Evolutionary conservation across 805 yeast genomes (phyloP).

Genomic region (Pichia sporocuriosa): DNA sequence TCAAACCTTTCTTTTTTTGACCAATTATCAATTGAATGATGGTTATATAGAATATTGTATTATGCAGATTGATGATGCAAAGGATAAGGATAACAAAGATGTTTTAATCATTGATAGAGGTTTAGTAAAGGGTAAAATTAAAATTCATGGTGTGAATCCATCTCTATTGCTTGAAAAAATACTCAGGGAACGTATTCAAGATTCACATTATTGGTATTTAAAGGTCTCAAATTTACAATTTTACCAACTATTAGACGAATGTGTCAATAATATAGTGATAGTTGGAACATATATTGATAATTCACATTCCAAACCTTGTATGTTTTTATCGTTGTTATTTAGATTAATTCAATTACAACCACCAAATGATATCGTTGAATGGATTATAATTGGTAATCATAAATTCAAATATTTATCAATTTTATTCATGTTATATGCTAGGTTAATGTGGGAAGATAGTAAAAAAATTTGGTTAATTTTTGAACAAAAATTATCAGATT

Average conservation of each 20-base stretch:
- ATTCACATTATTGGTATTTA: conserved; percentile 52
- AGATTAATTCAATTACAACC: conserved; percentile 78
- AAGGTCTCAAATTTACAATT: conserved; percentile 43
- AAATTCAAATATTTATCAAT: conserved; percentile 76
- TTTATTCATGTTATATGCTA: conserved; percentile 56
- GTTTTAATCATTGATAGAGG: conserved; percentile 31
- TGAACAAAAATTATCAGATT: conserved; percentile 56
- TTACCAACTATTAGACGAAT: conserved; percentile 40
- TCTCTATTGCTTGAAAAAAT: conserved; percentile 52
- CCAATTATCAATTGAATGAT: background rate
- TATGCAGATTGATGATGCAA: background rate
- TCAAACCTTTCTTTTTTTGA: background rate
- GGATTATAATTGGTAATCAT: conserved; percentile 47
- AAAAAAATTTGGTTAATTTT: conserved; percentile 26
- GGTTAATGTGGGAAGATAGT: conserved; percentile 35
- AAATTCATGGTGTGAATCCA: conserved; percentile 41
- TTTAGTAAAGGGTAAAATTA: conserved; percentile 21
- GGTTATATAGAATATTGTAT: background rate
- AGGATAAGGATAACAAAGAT: conserved; percentile 1
- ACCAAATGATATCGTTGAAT: conserved; percentile 43
- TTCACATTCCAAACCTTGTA: conserved; percentile 52
- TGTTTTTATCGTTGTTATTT: conserved; percentile 69
- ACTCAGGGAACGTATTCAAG: conserved; percentile 48
- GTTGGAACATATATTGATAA: conserved; percentile 40
- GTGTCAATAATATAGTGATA: conserved; percentile 30